Evolutionary conservation across 768 basidiomycete genomes (phyloP), one percentile per base, ranked within the genome.

Genomic region (Austroboletus festivus): DNA sequence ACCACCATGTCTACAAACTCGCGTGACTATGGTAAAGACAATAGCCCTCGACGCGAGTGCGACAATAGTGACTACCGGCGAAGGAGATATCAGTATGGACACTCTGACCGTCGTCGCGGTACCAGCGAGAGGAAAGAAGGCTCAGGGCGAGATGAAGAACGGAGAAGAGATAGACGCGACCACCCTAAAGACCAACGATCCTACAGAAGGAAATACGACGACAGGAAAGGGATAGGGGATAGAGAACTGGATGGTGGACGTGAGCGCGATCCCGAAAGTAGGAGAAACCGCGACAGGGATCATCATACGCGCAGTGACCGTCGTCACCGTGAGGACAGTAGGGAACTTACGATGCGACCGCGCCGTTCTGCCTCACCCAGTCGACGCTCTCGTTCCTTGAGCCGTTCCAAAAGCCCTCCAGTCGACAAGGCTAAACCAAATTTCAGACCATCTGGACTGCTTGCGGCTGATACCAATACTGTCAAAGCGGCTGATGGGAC

Each of bases 401-500:
- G 79, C 1, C 71, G 68, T 33, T 78, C 81, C 5, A 69, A 68
- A 33, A 73, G 71, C 30, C 64, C 61, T 4, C 7, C 31, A 30
- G 71, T 73, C 39, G 78, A 78, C 59, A 87, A 87, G 61, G 71
- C 80, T 5, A 93, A 95, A 70, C 94, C 96, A 10, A 94, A 96
- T 63, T 97, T 95, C 64, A 79, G 72, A 15, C 78, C 80, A 5
- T 96, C 93, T 18, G 96, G 96, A 12, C 74, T 95, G 7, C 79
- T 99, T 31, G 96, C 95, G 1, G 95, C 95, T 4, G 96, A 90
- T 61, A 98, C 96, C 3, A 98, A 99, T 62, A 93, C 90, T 1
- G 85, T 94, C 37, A 79, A 80, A 55, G 76, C 81, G 26, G 71
- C 73, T 7, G 84, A 90, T 61, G 91, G 89, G n/a, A 80, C 80